These are phyloP conservation scores for Ramaria rubella DNA, from an alignment of 768 basidiomycete genomes.

Conservation along the genomic window DNA sequence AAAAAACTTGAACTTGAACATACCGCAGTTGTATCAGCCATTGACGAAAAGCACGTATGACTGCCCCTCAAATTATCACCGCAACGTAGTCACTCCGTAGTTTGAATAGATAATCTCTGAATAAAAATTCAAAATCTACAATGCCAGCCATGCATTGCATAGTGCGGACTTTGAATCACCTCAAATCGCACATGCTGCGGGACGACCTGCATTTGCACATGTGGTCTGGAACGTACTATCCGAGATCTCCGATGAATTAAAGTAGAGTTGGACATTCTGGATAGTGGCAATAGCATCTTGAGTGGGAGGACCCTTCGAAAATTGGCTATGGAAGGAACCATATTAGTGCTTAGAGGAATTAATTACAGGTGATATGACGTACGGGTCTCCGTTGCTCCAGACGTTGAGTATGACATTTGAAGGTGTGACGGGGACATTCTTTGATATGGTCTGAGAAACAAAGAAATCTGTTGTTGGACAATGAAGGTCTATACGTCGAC, in stretches of 20 bases:
- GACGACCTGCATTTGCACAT: slow-evolving; percentile 12
- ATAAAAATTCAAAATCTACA: too few species aligned
- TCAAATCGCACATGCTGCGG: slow-evolving; percentile 6
- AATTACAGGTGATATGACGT: neutral
- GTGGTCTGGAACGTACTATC: slow-evolving; percentile 9
- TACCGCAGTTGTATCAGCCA: too few species aligned
- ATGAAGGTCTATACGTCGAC: too few species aligned
- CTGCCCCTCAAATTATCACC: too few species aligned
- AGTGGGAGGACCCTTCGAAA: slow-evolving; percentile 15
- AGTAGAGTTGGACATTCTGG: slow-evolving; percentile 15
- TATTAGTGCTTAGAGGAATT: neutral
- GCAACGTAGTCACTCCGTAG: too few species aligned
- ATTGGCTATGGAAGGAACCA: neutral
- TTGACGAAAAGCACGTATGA: too few species aligned
- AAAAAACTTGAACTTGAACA: too few species aligned
- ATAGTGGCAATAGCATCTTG: slow-evolving; percentile 15
- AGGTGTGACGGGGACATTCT: slow-evolving; percentile 12
- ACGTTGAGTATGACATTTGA: slow-evolving; percentile 13
- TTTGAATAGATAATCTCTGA: too few species aligned
- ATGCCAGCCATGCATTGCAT: too few species aligned
- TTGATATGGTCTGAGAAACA: slow-evolving; percentile 7
- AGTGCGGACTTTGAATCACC: too few species aligned
- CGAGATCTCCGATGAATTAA: slow-evolving; percentile 13
- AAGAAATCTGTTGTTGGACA: neutral
- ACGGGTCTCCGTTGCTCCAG: slow-evolving; percentile 15